These are phyloP conservation scores for Amanita pseudoporphyria DNA, from an alignment of 768 basidiomycete genomes.

Conservation along the genomic window DNA sequence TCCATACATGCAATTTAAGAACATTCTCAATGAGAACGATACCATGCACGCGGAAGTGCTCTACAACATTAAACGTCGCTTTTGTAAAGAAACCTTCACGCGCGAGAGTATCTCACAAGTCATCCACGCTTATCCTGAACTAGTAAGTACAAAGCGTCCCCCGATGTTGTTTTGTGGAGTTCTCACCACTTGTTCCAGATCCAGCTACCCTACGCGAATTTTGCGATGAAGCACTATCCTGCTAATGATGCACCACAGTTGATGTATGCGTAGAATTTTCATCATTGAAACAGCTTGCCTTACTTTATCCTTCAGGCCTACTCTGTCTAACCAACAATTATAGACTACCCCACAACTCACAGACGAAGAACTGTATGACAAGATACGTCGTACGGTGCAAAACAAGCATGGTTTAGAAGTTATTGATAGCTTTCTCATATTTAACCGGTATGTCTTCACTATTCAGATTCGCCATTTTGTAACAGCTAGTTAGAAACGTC, in stretches of 20 bases:
- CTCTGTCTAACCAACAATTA: constrained; percentile 91
- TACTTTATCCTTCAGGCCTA: constrained; percentile 49
- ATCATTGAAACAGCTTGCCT: neutral
- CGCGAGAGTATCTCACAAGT: no score
- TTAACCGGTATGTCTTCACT: constrained; percentile 68
- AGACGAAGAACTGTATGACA: constrained; percentile 79
- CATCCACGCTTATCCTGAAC: no score
- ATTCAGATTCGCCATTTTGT: neutral
- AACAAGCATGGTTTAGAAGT: constrained; percentile 91
- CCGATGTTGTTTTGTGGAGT: neutral
- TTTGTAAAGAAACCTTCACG: constrained; percentile 97
- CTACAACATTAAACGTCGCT: constrained; percentile 89
- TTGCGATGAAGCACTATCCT: constrained; percentile 93
- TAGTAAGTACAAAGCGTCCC: no score
- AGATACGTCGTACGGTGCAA: constrained; percentile 72
- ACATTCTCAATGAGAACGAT: constrained; percentile 85
- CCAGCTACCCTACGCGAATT: constrained; percentile 91
- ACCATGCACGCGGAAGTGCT: constrained; percentile 87
- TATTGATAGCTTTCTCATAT: constrained; percentile 90
- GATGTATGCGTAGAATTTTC: constrained; percentile 30
- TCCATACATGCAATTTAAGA: constrained; percentile 84
- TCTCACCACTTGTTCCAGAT: constrained; percentile 38
- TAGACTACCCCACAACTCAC: constrained; percentile 76
- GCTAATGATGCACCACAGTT: constrained; percentile 53
- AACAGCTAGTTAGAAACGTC: constrained; percentile 30